phyloP scores from a whole-genome alignment of 305 asterid genomes.

The Fraxinus greggii region DNA sequence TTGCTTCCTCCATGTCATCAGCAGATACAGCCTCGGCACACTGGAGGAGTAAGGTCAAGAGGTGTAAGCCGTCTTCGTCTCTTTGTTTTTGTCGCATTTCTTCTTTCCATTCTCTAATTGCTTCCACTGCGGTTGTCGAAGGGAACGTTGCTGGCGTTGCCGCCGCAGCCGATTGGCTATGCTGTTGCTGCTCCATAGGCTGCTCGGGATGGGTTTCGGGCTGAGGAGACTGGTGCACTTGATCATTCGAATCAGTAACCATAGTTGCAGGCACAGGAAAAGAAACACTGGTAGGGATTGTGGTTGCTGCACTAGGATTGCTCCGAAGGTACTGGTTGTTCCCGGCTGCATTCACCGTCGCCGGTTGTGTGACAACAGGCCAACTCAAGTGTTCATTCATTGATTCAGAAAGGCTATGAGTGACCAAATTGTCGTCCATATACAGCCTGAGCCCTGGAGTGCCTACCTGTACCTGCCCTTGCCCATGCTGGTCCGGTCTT shows the following conservation, averaged over 20 bases:
- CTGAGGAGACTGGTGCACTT: slow-evolving; percentile 23
- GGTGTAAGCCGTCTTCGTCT: slow-evolving; percentile 84
- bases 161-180: slow-evolving; percentile 28
- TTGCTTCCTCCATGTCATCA: slow-evolving; percentile 81
- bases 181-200: slow-evolving; percentile 32
- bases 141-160: slow-evolving; percentile 23
- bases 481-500: not conserved
- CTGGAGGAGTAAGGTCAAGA: slow-evolving; percentile 70
- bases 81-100: slow-evolving; percentile 57
- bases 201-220: slow-evolving; percentile 23
- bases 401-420: slow-evolving; percentile 31
- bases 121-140: slow-evolving; percentile 14
- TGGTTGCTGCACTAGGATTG: slow-evolving; percentile 8
- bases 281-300: slow-evolving; percentile 19
- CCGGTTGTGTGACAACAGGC: slow-evolving; percentile 20
- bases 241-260: not conserved
- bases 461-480: slow-evolving; percentile 14
- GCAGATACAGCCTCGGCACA: slow-evolving; percentile 90
- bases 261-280: slow-evolving; percentile 10
- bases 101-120: slow-evolving; percentile 41
- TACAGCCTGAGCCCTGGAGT: slow-evolving; percentile 18
- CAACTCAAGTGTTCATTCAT: slow-evolving; percentile 28
- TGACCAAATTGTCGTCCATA: slow-evolving; percentile 25
- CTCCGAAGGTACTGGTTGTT: slow-evolving; percentile 24
- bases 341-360: slow-evolving; percentile 21